Evolutionary conservation across 1,284 basidiomycete genomes (phyloP), one percentile per base, ranked within the genome.

Genomic region (Ganoderma meredithae): DNA sequence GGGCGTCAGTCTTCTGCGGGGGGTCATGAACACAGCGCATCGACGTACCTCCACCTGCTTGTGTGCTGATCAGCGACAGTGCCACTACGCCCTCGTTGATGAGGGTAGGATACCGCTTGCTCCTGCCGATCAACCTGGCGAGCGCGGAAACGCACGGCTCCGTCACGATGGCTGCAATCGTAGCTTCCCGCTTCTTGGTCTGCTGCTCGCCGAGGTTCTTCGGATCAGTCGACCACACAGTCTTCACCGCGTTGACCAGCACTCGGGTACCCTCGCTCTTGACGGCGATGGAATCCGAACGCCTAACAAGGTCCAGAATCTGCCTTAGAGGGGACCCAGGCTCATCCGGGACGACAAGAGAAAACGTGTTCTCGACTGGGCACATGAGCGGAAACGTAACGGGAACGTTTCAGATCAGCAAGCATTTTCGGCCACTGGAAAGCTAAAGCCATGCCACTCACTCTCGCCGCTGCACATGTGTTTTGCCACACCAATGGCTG

Each of bases 11-110:
- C 19, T 39, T 17, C n/a, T 67, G 65, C 59, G 33, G 55, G 61
- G 41, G 49, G 62, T n/a, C 47, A 69, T 58, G 62, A 41, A 55
- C 36, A 19, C 19, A 58, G 27, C 33, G 44, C 66, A 49, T 62
- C 52, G 22, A 81, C 88, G 74, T 80, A 91, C 94, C 89, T 73
- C 92, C 93, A 65, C 83, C 79, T 56, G 83, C 81, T 65, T 89
- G 85, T 15, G 89, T 89, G 68, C 88, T 88, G 70, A 98, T 79
- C 62, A 98, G 80, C 44, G 92, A 93, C 69, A 98, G 80, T 1
- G 94, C 94, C 36, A 98, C 87, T 36, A 98, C 84, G 0, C 92
- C 95, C 79, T 99, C 97, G 75, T 97, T 97, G 69, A 98, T 86
- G 40, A 99, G 84, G 58, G 96, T 84, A 0, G 94, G 92, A 76